Conservation (phyloP, 2,329 filamentous ascomycete genomes). For the Gnomoniopsis smithogilvyi region DNA sequence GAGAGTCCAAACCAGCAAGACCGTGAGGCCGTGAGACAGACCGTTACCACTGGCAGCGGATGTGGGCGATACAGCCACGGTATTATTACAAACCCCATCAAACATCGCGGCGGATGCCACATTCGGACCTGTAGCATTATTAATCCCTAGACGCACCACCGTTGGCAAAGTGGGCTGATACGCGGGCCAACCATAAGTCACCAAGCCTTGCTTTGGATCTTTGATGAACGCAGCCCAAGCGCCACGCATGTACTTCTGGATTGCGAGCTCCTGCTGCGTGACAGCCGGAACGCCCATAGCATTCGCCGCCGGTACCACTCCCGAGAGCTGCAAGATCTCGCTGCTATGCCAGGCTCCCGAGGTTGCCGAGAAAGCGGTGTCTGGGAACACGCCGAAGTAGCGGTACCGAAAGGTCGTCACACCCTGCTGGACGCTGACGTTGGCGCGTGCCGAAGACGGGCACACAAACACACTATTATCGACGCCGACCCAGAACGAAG, state of each 20-base stretch:
- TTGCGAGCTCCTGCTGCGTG: neutral
- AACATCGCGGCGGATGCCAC: too few relatives aligned
- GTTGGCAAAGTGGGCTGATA: neutral
- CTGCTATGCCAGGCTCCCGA: neutral
- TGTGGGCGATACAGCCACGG: too few relatives aligned
- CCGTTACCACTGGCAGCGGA: too few relatives aligned
- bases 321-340: neutral
- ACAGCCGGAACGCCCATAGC: neutral
- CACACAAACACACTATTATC: constrained; percentile 1
- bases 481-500: too few relatives aligned
- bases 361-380: neutral
- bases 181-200: constrained; percentile 1
- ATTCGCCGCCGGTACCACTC: neutral
- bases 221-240: constrained; percentile 10
- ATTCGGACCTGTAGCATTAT: too few relatives aligned
- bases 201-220: constrained; percentile 6
- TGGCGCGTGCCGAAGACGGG: neutral
- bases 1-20: too few relatives aligned
- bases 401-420: constrained; percentile 3
- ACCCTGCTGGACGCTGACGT: neutral
- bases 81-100: too few relatives aligned
- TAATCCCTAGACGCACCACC: too few relatives aligned
- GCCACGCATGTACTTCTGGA: neutral
- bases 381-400: neutral
- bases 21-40: too few relatives aligned